Percentiles rank a stretch among this genome's conserved stretches.
phyloP scores from a whole-genome alignment of 192 early-diverging fungal species.

The Rhizophagus sp. region DNA sequence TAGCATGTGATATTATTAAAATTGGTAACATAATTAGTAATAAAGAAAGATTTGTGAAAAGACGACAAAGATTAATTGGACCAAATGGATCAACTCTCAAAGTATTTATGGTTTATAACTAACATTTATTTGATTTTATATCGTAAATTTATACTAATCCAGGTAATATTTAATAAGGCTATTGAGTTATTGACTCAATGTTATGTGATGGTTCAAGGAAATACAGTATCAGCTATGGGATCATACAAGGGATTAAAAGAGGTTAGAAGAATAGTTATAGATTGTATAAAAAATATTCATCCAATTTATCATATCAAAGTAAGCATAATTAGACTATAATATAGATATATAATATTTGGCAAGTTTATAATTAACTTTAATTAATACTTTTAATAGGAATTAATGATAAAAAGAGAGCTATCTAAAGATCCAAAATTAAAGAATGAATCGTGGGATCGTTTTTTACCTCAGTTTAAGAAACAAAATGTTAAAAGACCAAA shows the following conservation, averaged over 20 bases:
- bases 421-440: constrained; percentile 95
- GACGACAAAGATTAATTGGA: constrained; percentile 91
- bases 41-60: constrained; percentile 98
- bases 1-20: constrained; percentile 95
- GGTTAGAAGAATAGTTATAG: constrained; percentile 86
- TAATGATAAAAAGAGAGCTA: constrained; percentile 98
- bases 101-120: constrained; percentile 35
- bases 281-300: constrained; percentile 99
- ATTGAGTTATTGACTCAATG: constrained; percentile 94
- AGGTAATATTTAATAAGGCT: constrained; percentile 52
- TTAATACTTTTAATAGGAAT: constrained; percentile 58
- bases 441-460: constrained; percentile 95
- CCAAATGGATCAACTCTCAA: constrained; percentile 95
- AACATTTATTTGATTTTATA: background rate
- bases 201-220: constrained; percentile 98
- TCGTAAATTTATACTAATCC: background rate
- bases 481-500: constrained; percentile 68
- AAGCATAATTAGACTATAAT: background rate
- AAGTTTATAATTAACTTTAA: background rate
- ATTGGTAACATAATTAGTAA: constrained; percentile 93
- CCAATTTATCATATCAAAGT: constrained; percentile 99
- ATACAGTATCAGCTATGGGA: constrained; percentile 95
- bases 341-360: too few species aligned
- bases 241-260: constrained; percentile 86
- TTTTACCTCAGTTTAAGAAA: constrained; percentile 96